Evolutionary conservation across 202 grass and related monocot species (phyloP), one percentile per base, ranked within the genome.

Genomic region (Hordeum pubiflorum): DNA sequence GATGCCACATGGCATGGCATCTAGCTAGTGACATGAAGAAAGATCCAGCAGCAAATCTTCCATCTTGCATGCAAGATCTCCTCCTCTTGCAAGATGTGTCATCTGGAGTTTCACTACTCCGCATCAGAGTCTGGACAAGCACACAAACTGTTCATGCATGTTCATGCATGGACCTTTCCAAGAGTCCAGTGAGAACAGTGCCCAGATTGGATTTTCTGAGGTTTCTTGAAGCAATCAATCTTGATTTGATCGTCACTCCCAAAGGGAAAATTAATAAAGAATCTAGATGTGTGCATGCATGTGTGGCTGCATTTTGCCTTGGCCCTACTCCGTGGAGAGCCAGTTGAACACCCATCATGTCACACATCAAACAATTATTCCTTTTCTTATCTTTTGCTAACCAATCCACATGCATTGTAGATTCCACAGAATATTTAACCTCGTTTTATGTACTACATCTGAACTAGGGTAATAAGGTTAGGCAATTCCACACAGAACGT

Each of bases 141-240:
- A 46, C 65, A 54, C 17, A 73, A 10, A 72, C 65, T 83, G 79
- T 87, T 12, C 79, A 36, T 58, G 79, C 79, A 79, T 74, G 81
- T 75, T 79, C 40, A 79, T 74, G 17, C 5, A 58, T 60, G 29
- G 60, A 52, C 67, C 29, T 20, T 34, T 87, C 39, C 59, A 73
- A 80, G 48, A 59, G 60, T 68, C 69, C 75, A 75, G 69, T 39
- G 86, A 18, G 52, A 79, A 84, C 50, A 79, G 75, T 79, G 38
- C 68, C 60, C 10, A 67, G 60, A 84, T 75, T 84, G 86, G 75
- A 75, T 76, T 56, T 55, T 74, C 76, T 79, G 68, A 38, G 39
- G 31, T 69, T 77, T 57, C 29, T 52, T 69, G 74, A 61, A 84
- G 63, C 63, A 71, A 62, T 38, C 69, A 72, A 52, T 52, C 69